Evolutionary conservation across 148 eudicot genomes (phyloP).

Genomic region (Vaccinium darrowii): DNA sequence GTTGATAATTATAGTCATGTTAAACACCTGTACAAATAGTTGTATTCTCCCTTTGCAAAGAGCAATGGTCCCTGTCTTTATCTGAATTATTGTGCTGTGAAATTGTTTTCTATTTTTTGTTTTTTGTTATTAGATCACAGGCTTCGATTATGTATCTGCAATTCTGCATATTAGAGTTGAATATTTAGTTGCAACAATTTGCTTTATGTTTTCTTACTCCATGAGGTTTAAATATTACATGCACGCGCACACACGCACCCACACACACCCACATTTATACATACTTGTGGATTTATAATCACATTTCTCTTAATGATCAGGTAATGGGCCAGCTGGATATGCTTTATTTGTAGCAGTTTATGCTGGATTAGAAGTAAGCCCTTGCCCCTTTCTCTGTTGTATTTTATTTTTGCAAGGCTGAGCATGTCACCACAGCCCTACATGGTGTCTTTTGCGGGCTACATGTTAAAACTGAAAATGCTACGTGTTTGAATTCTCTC

Average conservation of each 20-base stretch:
- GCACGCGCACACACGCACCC: neutral
- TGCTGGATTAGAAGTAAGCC: conserved; percentile 92
- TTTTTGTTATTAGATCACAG: neutral
- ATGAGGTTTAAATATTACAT: neutral
- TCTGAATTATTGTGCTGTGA: neutral
- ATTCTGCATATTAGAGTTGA: neutral
- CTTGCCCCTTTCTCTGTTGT: conserved; percentile 8
- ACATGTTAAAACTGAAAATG: neutral
- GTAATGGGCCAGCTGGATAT: conserved; percentile 98
- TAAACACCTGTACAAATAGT: neutral
- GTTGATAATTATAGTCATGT: neutral
- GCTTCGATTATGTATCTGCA: neutral
- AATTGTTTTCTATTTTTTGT: neutral
- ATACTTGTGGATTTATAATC: neutral
- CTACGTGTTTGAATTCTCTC: neutral
- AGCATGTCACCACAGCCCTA: neutral
- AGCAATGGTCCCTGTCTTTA: neutral
- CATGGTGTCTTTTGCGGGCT: neutral
- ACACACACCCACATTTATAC: neutral
- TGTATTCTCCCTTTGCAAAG: neutral
- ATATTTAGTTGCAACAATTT: conserved; percentile 3
- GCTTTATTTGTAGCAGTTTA: conserved; percentile 89
- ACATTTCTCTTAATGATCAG: conserved; percentile 38
- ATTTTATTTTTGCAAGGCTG: neutral
- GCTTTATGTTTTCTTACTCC: neutral